Base-by-base conservation (phyloP, 2,329 filamentous ascomycete species). In the Cordyceps militaris region DNA sequence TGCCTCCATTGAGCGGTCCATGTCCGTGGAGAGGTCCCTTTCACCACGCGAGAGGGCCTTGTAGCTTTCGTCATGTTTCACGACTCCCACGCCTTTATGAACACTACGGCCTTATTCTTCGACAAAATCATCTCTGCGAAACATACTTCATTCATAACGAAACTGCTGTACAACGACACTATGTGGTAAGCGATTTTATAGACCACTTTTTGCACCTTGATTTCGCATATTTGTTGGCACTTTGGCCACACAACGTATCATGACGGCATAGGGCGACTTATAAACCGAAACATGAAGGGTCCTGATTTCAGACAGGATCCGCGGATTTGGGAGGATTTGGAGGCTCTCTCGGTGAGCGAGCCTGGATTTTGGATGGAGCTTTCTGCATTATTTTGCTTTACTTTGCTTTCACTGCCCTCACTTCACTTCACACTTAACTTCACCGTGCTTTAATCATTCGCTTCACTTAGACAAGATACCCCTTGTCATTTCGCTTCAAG, bases 1-100 rank as follows among this genome's bases (percentile, higher is more conserved):
- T 65, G 80, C 81, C n/a, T 84, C 80, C 8, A 81, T 86, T 64
- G 84, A 86, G 68, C 74, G 74, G 62, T 72, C 80, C 60, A 83
- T 84, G 78, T 72, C 74, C 23, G 49, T 59, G 43, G 84, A 86
- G 68, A 74, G 74, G 62, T 72, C 80, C 60, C 19, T 49, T 43
- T 56, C 53, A 2, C 51, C 40, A 7, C 26, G 50, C 1, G 38
- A 53, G 9, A 43, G 40, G 9, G 51, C 49, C 30, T 40, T 24
- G 6, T 42, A 42, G 34, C 49, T 42, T 34, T 4, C 21, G 10
- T 52, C 44, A 48, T 32, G 19, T 28, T 28, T 40, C 32, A 51
- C 48, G 48, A 51, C 26, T 21, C 26, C n/a, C 19, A 54, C 26
- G 51, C 36, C 47, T 21, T 52, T 19, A 28, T 14, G 34, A 38